Base-by-base conservation (phyloP, 345 rosid genomes). In the Gossypium herbaceum region DNA sequence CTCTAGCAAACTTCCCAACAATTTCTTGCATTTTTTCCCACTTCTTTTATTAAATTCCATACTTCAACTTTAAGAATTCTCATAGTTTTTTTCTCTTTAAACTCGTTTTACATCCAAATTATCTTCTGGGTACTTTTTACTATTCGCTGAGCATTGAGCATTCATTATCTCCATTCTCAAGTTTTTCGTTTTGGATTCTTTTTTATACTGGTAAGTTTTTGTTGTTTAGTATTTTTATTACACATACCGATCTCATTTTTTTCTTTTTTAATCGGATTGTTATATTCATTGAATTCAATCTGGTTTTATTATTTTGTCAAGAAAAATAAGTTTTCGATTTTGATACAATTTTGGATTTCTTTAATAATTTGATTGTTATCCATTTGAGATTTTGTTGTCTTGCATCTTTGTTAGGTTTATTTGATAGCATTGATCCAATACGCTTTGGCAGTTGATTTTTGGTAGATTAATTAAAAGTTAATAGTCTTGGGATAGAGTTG, bases 111-210 rank as follows among this genome's bases (percentile, higher is more conserved):
- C 7, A 50, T 27, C 27, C 47, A 47, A 50, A 63, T 71, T 8
- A 29, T 65, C 39, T 72, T 72, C 45, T 51, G 50, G 56, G 54
- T 61, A 75, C 66, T 55, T 59, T 63, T 83, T 29, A 48, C 47
- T 52, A 17, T 56, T 48, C 15, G 27, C 24, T 4, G 10, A 68
- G 11, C 44, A 50, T 66, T 44, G 17, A 11, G 50, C 70, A 66
- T 68, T 68, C 44, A 50, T 68, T 43, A 1, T 65, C 57, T 60
- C 12, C 11, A 48, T 7, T 74, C 61, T 57, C 69, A 39, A 61
- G 60, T 41, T 19, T 22, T 48, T 62, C 41, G 22, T 13, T 62
- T 68, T 24, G 29, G 74, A 19, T 73, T 27, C 6, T n/a, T 62
- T 34, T 48, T 50, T 2, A 17, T 73, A 19, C 29, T n/a, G 67